Conservation (phyloP, 2,329 filamentous ascomycete genomes). For the Rhynchosporium agropyri region DNA sequence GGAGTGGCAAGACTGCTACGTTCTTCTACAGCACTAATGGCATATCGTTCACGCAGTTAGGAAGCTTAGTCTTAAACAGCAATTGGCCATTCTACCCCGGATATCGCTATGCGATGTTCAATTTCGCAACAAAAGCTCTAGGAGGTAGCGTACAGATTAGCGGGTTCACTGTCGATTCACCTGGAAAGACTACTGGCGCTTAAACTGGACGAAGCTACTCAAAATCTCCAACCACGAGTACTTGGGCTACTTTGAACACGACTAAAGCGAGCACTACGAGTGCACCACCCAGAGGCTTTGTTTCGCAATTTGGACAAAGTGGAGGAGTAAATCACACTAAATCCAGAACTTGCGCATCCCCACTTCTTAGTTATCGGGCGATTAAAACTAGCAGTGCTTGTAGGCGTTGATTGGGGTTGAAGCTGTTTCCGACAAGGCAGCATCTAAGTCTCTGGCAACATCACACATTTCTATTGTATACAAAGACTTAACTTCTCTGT, state of each 20-base stretch:
- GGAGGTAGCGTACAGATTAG: constrained; percentile 47
- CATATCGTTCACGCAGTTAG: constrained; percentile 42
- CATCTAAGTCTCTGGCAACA: not conserved
- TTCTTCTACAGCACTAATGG: constrained; percentile 52
- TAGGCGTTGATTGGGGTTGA: not conserved
- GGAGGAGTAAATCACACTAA: not conserved
- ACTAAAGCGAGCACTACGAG: not conserved
- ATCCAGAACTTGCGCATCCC: not conserved
- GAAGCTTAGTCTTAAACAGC: constrained; percentile 44
- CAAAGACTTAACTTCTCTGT: too few relatives aligned
- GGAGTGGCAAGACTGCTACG: constrained; percentile 37
- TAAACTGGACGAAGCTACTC: not conserved
- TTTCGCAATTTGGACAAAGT: not conserved
- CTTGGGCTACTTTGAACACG: not conserved
- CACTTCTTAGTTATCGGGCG: not conserved
- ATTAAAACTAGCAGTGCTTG: not conserved
- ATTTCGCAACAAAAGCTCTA: constrained; percentile 49
- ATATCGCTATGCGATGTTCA: constrained; percentile 54
- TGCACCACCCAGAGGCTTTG: not conserved
- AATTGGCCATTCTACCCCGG: constrained; percentile 53
- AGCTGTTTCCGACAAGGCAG: too few relatives aligned
- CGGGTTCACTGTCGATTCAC: constrained; percentile 13
- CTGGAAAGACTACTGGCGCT: not conserved
- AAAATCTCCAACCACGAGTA: not conserved
- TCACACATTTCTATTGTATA: too few relatives aligned